Evolutionary conservation across 345 rosid species (phyloP).

Genomic region (Sapria himalayana): DNA sequence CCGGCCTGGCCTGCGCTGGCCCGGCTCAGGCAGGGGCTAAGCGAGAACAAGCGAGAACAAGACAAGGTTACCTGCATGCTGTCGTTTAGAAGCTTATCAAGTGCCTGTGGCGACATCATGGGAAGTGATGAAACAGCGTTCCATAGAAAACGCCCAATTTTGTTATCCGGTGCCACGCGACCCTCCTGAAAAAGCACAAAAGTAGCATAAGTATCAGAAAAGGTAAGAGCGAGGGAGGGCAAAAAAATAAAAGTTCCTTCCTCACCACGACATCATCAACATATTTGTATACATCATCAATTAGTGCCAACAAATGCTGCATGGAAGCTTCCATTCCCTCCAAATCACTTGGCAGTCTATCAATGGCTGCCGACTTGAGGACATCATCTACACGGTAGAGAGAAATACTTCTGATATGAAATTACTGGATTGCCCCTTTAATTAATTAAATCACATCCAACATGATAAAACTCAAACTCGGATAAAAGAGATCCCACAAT

Average conservation of each 20-base stretch:
- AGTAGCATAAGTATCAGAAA: conserved; percentile 4
- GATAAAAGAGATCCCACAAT: too few species aligned
- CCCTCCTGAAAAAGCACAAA: conserved; percentile 35
- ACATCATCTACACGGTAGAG: conserved; percentile 41
- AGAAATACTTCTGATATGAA: neutral
- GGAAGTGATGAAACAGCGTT: conserved; percentile 59
- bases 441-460: too few species aligned
- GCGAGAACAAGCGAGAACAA: too few species aligned
- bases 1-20: too few species aligned
- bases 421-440: too few species aligned
- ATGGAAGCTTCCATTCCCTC: conserved; percentile 92
- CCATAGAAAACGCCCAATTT: conserved; percentile 48
- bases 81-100: conserved; percentile 76
- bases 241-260: neutral
- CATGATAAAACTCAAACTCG: too few species aligned
- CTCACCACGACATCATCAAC: conserved; percentile 82
- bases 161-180: conserved; percentile 39
- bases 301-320: conserved; percentile 45
- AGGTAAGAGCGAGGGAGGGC: neutral
- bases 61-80: conserved; percentile 55
- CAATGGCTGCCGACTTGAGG: conserved; percentile 44
- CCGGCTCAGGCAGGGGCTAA: too few species aligned
- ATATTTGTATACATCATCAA: conserved; percentile 53
- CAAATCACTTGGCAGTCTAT: conserved; percentile 82
- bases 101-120: conserved; percentile 42